Percentiles rank a stretch among this genome's conserved stretches.
Evolutionary conservation across 148 eudicot genomes (phyloP).

Genomic region (Fallopia convolvulus): DNA sequence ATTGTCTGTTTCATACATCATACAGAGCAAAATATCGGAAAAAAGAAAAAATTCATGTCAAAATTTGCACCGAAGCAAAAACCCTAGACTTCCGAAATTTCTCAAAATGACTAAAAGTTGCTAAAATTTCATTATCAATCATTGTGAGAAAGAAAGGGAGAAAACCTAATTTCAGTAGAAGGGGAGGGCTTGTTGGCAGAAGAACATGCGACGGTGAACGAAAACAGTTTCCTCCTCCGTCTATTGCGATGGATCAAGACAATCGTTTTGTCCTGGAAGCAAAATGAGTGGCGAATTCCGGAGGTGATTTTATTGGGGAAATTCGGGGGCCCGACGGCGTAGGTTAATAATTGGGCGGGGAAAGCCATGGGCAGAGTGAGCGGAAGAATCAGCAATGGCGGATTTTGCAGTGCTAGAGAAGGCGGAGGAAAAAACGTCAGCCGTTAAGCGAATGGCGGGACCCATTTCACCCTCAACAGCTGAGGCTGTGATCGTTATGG

Average conservation of each 20-base stretch:
- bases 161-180: constrained; percentile 46
- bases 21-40: too few species aligned
- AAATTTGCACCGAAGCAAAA: background rate
- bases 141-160: background rate
- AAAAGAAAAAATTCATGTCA: too few species aligned
- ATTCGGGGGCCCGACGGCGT: constrained; percentile 5
- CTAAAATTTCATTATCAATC: background rate
- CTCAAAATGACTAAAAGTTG: background rate
- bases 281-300: background rate
- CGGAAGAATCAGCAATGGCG: background rate
- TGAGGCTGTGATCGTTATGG: background rate
- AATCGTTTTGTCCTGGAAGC: background rate
- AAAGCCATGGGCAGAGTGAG: constrained; percentile 1
- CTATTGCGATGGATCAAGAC: background rate
- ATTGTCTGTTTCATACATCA: too few species aligned
- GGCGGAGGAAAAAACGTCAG: background rate
- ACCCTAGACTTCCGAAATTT: background rate
- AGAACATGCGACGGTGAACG: constrained; percentile 36
- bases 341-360: background rate
- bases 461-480: background rate
- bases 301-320: background rate
- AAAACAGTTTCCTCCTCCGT: background rate
- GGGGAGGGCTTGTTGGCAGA: constrained; percentile 51
- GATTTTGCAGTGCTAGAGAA: background rate
- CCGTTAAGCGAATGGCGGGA: constrained; percentile 4